A percentile compares a stretch with the other conserved stretches of the same genome.
Conservation (phyloP, 1,284 basidiomycete genomes). For the Ustilago vetiveriae region DNA sequence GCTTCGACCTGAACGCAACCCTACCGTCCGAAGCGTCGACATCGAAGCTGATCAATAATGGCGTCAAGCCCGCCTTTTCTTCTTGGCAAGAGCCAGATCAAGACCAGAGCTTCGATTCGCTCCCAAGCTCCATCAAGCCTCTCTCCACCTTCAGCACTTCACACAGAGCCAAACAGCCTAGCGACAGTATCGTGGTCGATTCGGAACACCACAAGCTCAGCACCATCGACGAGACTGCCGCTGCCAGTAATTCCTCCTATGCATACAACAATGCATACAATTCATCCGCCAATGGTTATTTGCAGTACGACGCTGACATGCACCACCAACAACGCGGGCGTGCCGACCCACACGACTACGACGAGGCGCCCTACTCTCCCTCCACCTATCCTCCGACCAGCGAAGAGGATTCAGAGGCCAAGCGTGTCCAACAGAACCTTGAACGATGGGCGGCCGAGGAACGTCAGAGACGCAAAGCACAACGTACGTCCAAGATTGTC, state of each 20-base stretch:
- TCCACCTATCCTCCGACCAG: conserved; percentile 48
- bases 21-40: conserved; percentile 7
- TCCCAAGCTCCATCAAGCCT: conserved; percentile 6
- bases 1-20: conserved; percentile 6
- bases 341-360: conserved; percentile 17
- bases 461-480: conserved; percentile 51
- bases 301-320: background rate
- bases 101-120: background rate
- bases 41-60: background rate
- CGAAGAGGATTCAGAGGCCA: conserved; percentile 51
- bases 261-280: background rate
- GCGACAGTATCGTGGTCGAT: conserved; percentile 22
- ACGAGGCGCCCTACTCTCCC: conserved; percentile 24
- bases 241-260: conserved; percentile 13
- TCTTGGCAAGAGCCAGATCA: background rate
- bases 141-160: background rate
- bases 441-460: conserved; percentile 58
- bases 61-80: conserved; percentile 1
- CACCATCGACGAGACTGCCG: conserved; percentile 33
- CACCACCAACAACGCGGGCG: conserved; percentile 6
- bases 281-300: conserved; percentile 26
- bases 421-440: conserved; percentile 51
- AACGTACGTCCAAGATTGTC: conserved; percentile 40
- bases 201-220: conserved; percentile 21
- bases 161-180: conserved; percentile 20